phyloP scores from a whole-genome alignment of 2,329 filamentous ascomycete genomes.

The Microsporum canis region DNA sequence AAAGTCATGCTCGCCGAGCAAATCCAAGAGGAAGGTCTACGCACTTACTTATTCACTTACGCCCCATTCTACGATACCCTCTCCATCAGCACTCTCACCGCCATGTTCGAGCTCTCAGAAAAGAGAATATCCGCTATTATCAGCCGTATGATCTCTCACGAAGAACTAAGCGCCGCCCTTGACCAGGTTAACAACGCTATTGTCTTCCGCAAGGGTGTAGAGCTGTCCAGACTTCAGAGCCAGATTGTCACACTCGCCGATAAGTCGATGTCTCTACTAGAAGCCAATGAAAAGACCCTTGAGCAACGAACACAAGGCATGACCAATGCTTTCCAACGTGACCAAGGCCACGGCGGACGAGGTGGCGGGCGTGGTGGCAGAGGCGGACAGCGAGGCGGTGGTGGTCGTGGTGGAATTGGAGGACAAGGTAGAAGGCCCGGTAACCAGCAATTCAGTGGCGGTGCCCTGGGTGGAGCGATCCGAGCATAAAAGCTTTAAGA shows the following conservation, averaged over 20 bases:
- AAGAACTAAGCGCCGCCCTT: slow-evolving; percentile 88
- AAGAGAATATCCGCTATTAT: slow-evolving; percentile 90
- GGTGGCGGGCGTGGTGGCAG: slow-evolving; percentile 53
- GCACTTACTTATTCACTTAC: slow-evolving; percentile 98
- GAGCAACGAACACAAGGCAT: slow-evolving; percentile 96
- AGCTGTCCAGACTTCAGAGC: slow-evolving; percentile 90
- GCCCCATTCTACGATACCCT: slow-evolving; percentile 98
- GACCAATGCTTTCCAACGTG: slow-evolving; percentile 86
- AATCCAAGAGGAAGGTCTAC: slow-evolving; percentile 95
- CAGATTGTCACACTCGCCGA: slow-evolving; percentile 87
- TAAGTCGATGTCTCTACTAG: slow-evolving; percentile 91
- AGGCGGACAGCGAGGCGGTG: slow-evolving; percentile 34
- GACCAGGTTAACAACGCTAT: slow-evolving; percentile 96
- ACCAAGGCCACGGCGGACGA: slow-evolving; percentile 62
- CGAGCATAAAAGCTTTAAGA: slow-evolving; percentile 33
- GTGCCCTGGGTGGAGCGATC: slow-evolving; percentile 41
- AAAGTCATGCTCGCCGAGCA: slow-evolving; percentile 95
- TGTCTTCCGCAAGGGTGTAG: slow-evolving; percentile 98
- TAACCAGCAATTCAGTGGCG: slow-evolving; percentile 40
- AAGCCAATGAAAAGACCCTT: slow-evolving; percentile 92
- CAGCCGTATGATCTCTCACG: slow-evolving; percentile 99
- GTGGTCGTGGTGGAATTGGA: slow-evolving; percentile 30
- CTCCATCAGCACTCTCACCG: slow-evolving; percentile 68
- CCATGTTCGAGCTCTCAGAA: slow-evolving; percentile 89
- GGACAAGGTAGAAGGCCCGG: slow-evolving; percentile 36